Percentiles rank a stretch among this genome's conserved stretches.
Conservation (phyloP, 371 early-diverging fungal genomes). For the Mucor saturninus region DNA sequence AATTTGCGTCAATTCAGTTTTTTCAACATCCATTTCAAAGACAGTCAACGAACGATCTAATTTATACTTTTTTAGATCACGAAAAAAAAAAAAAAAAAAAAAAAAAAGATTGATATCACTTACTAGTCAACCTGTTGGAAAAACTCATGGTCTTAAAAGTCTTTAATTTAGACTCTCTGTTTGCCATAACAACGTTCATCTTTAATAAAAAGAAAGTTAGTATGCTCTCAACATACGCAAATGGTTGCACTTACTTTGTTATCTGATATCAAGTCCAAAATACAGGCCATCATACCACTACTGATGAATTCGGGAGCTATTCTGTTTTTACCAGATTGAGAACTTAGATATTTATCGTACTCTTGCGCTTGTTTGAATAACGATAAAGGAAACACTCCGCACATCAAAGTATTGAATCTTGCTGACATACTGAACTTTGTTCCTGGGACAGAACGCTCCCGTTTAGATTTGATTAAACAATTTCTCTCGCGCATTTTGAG, state of each 20-base stretch:
- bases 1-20: neutral
- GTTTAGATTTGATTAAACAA: constrained; percentile 29
- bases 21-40: neutral
- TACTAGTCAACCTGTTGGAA: neutral
- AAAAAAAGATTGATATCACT: no score
- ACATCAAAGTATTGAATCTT: constrained; percentile 27
- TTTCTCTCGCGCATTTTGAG: constrained; percentile 19
- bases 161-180: neutral
- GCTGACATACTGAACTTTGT: constrained; percentile 44
- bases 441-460: constrained; percentile 57
- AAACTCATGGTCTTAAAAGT: neutral
- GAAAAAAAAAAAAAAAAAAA: neutral
- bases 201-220: neutral
- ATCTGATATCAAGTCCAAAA: constrained; percentile 28
- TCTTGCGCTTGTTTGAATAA: constrained; percentile 35
- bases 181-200: neutral
- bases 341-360: constrained; percentile 28
- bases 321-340: neutral
- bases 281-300: constrained; percentile 45
- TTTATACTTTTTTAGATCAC: neutral
- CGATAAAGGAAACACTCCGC: constrained; percentile 20
- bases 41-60: neutral
- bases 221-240: no score
- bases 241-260: constrained; percentile 29
- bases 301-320: constrained; percentile 15